phyloP scores from a whole-genome alignment of 2,329 filamentous ascomycete species.

The Penicillium sp. region DNA sequence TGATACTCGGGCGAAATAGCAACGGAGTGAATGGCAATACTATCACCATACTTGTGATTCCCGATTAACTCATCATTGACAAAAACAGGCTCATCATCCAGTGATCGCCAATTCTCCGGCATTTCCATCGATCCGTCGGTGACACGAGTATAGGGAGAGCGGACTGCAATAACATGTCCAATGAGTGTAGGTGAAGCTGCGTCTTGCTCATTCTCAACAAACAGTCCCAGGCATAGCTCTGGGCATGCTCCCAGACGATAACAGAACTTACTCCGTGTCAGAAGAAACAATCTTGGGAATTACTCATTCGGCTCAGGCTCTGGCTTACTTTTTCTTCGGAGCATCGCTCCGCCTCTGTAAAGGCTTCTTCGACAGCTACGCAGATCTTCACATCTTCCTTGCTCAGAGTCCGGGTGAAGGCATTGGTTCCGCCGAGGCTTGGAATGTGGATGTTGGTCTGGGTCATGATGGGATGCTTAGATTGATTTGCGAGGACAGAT shows the following conservation, averaged over 20 bases:
- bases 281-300: background rate
- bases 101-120: conserved; percentile 15
- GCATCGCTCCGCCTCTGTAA: conserved; percentile 15
- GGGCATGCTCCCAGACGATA: conserved; percentile 15
- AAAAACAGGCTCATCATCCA: conserved; percentile 1
- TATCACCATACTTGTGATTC: conserved; percentile 15
- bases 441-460: conserved; percentile 8
- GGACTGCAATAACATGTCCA: conserved; percentile 16
- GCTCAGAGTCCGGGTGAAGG: conserved; percentile 11
- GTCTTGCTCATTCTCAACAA: conserved; percentile 6
- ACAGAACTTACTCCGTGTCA: conserved; percentile 10
- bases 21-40: conserved; percentile 18
- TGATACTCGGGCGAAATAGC: conserved; percentile 16
- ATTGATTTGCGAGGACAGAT: background rate
- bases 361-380: conserved; percentile 13
- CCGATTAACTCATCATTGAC: conserved; percentile 11
- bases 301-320: background rate
- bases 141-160: conserved; percentile 2
- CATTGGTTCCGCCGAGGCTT: conserved; percentile 1
- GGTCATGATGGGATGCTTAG: background rate
- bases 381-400: conserved; percentile 15
- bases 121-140: conserved; percentile 19
- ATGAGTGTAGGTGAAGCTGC: conserved; percentile 5
- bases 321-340: conserved; percentile 18
- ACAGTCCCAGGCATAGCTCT: conserved; percentile 14